Evolutionary conservation across 345 rosid species (phyloP), one percentile per base, ranked within the genome.

Genomic region (Ceriops decandra): DNA sequence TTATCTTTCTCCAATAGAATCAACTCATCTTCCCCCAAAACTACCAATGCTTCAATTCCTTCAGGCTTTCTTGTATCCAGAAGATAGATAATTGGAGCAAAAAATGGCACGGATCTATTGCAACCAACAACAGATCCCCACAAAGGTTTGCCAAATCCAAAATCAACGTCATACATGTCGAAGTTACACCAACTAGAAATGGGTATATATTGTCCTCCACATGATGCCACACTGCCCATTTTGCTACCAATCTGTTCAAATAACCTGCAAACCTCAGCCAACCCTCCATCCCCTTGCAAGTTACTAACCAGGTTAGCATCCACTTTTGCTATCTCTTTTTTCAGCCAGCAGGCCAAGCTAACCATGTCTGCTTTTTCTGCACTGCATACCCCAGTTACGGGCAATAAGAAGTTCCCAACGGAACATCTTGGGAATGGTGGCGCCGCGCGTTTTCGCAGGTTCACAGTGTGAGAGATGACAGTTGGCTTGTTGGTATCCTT

Each of bases 141-240:
- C 3, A 22, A 6, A 1, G 84, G 84, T 61, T 58, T 77, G 24
- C 81, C 78, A 78, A 78, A 80, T 32, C 78, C 83, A 26, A 73
- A 76, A 68, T 80, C 74, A 7, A 58, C 73, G 4, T 69, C 75
- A 21, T 79, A 79, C 10, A 79, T 8, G 1, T 49, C 59, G 5
- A 74, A 63, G 57, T 53, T 30, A 13, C 80, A 76, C 80, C 77
- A 79, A 32, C 83, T 76, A 9, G 66, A 54, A 28, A 54, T 38
- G 2, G 15, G 46, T 38, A 63, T n/a, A 9, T n/a, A 35, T 68
- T 76, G 21, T 60, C 11, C 15, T 67, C 74, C n/a, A 1, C 8
- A 16, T 8, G 11, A 38, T 35, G 0, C 26, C 9, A 8, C 26
- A 8, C 49, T 13, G 7, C 35, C 33, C 33, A 32, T 21, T 24